phyloP scores from a whole-genome alignment of 1,284 basidiomycete genomes.

The Austroboletus niveus region DNA sequence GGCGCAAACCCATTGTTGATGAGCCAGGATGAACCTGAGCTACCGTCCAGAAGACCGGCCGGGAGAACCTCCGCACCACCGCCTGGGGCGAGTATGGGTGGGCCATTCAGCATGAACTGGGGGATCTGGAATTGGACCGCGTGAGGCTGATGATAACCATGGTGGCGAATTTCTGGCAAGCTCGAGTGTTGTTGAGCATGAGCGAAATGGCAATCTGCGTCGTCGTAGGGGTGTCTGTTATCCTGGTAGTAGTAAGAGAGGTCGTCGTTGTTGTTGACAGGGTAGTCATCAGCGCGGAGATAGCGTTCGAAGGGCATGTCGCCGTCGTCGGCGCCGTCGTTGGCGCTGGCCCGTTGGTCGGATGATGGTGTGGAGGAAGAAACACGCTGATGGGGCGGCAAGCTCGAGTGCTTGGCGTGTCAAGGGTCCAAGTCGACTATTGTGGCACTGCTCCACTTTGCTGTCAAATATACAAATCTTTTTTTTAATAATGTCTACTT shows the following conservation, averaged over 20 bases:
- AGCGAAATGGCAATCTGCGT: slow-evolving; percentile 10
- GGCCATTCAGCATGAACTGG: slow-evolving; percentile 54
- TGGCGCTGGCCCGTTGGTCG: background rate
- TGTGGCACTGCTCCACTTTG: too few species aligned
- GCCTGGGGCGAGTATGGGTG: slow-evolving; percentile 61
- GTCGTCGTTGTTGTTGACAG: slow-evolving; percentile 3
- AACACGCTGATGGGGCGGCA: background rate
- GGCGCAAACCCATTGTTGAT: slow-evolving; percentile 43
- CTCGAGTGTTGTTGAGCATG: slow-evolving; percentile 4
- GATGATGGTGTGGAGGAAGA: background rate
- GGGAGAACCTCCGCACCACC: slow-evolving; percentile 70
- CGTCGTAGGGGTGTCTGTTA: slow-evolving; percentile 5
- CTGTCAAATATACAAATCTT: too few species aligned
- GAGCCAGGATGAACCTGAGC: slow-evolving; percentile 44
- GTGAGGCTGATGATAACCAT: slow-evolving; percentile 28
- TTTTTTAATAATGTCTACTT: too few species aligned
- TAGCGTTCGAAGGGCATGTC: slow-evolving; percentile 42
- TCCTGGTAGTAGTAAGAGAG: slow-evolving; percentile 18
- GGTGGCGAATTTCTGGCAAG: slow-evolving; percentile 3
- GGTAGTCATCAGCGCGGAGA: slow-evolving; percentile 24
- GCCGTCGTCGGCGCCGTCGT: slow-evolving; percentile 8
- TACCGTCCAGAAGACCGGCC: slow-evolving; percentile 39
- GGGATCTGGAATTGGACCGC: slow-evolving; percentile 61
- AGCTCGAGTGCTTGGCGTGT: background rate
- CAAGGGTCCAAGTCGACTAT: background rate